A percentile compares a stretch with the other conserved stretches of the same genome.
Evolutionary conservation across 805 yeast species (phyloP).

Genomic region (Kazachstania africana): DNA sequence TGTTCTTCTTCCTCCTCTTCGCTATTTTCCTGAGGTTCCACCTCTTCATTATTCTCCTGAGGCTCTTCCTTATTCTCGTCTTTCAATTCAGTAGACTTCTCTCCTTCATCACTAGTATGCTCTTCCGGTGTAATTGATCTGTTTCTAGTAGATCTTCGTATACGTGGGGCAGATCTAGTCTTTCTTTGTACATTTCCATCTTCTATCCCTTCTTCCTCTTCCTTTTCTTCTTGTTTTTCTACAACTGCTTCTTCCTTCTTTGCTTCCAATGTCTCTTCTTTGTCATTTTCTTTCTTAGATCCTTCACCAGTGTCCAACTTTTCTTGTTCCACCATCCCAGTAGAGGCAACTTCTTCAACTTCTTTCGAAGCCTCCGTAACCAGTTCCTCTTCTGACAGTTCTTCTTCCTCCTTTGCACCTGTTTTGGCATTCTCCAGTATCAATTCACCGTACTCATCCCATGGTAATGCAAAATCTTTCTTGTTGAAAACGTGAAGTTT

Average conservation of each 20-base stretch:
- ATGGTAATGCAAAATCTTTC: constrained; percentile 29
- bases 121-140: neutral
- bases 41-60: neutral
- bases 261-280: constrained; percentile 7
- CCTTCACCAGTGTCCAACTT: constrained; percentile 5
- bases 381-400: neutral
- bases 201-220: constrained; percentile 2
- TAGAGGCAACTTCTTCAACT: neutral
- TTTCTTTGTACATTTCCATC: constrained; percentile 1
- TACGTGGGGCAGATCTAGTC: neutral
- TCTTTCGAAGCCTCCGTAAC: neutral
- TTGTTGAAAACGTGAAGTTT: too few species aligned
- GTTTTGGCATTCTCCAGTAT: constrained; percentile 28
- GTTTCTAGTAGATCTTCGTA: neutral
- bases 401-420: constrained; percentile 2
- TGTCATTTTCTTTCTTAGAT: constrained; percentile 7
- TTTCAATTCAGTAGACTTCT: constrained; percentile 1
- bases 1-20: constrained; percentile 3
- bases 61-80: constrained; percentile 4
- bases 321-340: constrained; percentile 1
- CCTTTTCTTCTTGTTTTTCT: constrained; percentile 8
- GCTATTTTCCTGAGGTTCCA: neutral
- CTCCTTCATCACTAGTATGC: too few species aligned
- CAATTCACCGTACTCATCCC: constrained; percentile 35
- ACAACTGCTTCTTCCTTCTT: constrained; percentile 7